These are phyloP conservation scores for Trichosporon sp. DNA, from an alignment of 1,284 basidiomycete species.

Conservation along the genomic window DNA sequence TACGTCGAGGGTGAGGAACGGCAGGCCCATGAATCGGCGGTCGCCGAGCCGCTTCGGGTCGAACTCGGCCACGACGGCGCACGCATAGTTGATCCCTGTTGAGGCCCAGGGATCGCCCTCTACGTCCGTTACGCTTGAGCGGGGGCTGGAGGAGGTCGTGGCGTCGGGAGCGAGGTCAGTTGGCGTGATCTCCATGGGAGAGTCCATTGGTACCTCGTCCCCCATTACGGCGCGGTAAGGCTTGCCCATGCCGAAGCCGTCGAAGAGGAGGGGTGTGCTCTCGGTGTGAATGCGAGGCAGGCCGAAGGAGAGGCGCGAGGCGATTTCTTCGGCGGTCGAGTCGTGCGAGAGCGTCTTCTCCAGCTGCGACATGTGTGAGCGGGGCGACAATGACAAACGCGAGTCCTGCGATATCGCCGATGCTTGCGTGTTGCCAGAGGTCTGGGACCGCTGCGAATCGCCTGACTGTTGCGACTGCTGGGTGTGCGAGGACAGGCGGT, in stretches of 20 bases:
- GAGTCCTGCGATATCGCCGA: background rate
- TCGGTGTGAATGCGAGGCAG: slow-evolving; percentile 43
- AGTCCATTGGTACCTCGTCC: background rate
- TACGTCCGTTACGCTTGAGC: slow-evolving; percentile 36
- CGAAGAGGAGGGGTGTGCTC: slow-evolving; percentile 32
- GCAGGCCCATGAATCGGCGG: slow-evolving; percentile 46
- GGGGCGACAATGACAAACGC: background rate
- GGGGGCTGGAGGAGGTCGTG: background rate
- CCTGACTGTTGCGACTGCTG: slow-evolving; percentile 14
- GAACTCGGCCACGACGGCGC: slow-evolving; percentile 54
- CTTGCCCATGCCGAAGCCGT: slow-evolving; percentile 32
- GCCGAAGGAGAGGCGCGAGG: slow-evolving; percentile 45
- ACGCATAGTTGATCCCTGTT: slow-evolving; percentile 50
- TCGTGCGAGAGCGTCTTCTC: slow-evolving; percentile 9
- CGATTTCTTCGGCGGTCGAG: slow-evolving; percentile 21
- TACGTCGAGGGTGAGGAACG: slow-evolving; percentile 46
- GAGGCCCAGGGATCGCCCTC: slow-evolving; percentile 45
- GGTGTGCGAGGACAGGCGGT: background rate
- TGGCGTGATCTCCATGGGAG: background rate
- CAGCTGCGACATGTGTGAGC: slow-evolving; percentile 10
- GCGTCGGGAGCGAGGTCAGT: background rate
- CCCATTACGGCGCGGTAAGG: background rate
- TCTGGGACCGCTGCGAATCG: slow-evolving; percentile 10
- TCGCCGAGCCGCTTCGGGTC: slow-evolving; percentile 41
- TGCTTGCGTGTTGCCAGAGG: background rate